Conservation (phyloP, 495 filamentous ascomycete genomes). For the Aeminium ludgeri region DNA sequence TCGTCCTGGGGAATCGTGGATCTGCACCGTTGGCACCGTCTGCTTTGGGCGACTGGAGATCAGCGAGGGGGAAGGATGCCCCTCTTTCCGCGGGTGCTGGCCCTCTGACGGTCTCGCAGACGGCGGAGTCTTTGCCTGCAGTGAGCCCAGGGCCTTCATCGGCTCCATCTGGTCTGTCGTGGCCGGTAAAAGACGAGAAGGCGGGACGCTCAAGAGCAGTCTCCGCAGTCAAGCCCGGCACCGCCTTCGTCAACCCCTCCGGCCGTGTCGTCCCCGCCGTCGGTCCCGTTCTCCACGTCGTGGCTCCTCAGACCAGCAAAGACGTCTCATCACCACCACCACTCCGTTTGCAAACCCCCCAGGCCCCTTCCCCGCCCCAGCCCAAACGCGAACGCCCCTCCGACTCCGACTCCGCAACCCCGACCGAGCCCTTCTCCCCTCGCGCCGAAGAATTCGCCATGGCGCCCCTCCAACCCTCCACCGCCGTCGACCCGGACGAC, state of each 20-base stretch:
- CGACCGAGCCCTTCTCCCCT: constrained; percentile 11
- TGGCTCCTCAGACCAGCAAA: not conserved
- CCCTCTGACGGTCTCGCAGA: constrained; percentile 1
- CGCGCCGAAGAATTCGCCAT: constrained; percentile 22
- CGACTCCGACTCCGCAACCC: constrained; percentile 4
- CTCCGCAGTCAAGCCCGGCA: constrained; percentile 9
- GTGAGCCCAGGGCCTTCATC: constrained; percentile 16
- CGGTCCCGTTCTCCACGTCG: constrained; percentile 7
- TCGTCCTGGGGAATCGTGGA: constrained; percentile 9
- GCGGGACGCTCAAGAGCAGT: constrained; percentile 3
- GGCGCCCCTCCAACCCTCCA: constrained; percentile 14
- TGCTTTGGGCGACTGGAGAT: constrained; percentile 10
- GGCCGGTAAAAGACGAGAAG: not conserved
- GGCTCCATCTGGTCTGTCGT: constrained; percentile 15
- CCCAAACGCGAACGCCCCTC: not conserved
- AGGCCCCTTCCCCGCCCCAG: not conserved
- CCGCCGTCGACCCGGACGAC: constrained; percentile 13
- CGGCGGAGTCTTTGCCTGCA: constrained; percentile 2
- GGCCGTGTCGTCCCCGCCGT: constrained; percentile 12
- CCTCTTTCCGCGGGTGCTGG: not conserved
- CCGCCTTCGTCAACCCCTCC: constrained; percentile 15
- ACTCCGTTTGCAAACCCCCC: too few relatives aligned
- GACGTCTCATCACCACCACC: not conserved
- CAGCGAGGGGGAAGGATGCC: not conserved
- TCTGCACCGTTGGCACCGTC: constrained; percentile 14